A percentile compares a stretch with the other conserved stretches of the same genome.
Conservation (phyloP, 257 asterid species). For the Apocynum venetum region DNA sequence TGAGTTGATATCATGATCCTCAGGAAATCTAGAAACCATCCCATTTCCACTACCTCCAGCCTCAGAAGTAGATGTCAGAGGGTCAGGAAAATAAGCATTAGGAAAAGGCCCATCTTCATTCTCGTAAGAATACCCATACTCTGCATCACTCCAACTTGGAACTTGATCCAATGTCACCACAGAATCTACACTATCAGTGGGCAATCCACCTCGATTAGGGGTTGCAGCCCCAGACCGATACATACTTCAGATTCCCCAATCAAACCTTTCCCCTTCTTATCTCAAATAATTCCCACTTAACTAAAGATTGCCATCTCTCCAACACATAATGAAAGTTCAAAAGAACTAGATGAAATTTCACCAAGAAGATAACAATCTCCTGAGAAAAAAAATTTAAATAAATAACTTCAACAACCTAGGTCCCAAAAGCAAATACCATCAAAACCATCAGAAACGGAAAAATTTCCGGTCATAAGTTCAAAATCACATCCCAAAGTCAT, state of each 20-base stretch:
- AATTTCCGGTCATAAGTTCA: neutral
- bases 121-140: constrained; percentile 56
- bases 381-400: constrained; percentile 2
- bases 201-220: constrained; percentile 63
- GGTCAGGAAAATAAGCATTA: constrained; percentile 61
- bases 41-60: constrained; percentile 67
- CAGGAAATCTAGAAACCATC: constrained; percentile 63
- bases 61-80: constrained; percentile 62
- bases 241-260: constrained; percentile 38
- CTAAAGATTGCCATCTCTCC: neutral
- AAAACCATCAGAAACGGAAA: neutral
- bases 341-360: constrained; percentile 1
- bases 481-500: neutral
- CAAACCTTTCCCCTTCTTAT: constrained; percentile 27
- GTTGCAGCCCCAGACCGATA: constrained; percentile 51
- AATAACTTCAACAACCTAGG: neutral
- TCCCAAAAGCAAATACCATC: neutral
- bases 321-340: neutral
- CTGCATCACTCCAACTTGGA: constrained; percentile 82
- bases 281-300: constrained; percentile 8
- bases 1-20: constrained; percentile 70
- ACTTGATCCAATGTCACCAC: constrained; percentile 80
- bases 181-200: constrained; percentile 66
- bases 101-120: constrained; percentile 58
- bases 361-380: constrained; percentile 3